Evolutionary conservation across 2,329 filamentous ascomycete genomes (phyloP).

Genomic region (Tothia fuscella): DNA sequence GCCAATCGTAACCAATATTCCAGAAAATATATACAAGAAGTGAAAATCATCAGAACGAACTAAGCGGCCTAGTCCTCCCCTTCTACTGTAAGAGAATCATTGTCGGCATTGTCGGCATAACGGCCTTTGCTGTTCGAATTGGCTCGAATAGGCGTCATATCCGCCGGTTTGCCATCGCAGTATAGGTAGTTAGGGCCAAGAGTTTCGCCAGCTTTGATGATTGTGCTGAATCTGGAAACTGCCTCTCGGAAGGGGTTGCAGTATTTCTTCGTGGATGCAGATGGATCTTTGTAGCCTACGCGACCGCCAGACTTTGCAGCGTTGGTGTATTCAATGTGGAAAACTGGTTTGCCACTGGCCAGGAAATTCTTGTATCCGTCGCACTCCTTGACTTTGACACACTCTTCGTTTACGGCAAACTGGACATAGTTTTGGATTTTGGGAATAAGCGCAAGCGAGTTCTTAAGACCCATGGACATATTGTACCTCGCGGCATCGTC

Average conservation of each 20-base stretch:
- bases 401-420: slow-evolving; percentile 62
- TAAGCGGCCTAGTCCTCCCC: background rate
- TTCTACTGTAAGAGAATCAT: background rate
- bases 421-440: slow-evolving; percentile 41
- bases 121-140: background rate
- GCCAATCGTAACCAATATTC: too few species aligned
- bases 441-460: slow-evolving; percentile 48
- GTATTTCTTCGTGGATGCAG: background rate
- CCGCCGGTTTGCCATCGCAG: slow-evolving; percentile 3
- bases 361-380: slow-evolving; percentile 46
- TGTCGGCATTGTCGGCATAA: background rate
- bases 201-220: slow-evolving; percentile 6
- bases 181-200: slow-evolving; percentile 1
- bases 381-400: slow-evolving; percentile 49
- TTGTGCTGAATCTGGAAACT: background rate
- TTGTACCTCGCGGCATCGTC: slow-evolving; percentile 7
- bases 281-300: background rate
- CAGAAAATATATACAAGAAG: slow-evolving; percentile 5
- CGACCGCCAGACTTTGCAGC: background rate
- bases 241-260: slow-evolving; percentile 1
- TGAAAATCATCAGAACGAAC: background rate
- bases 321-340: slow-evolving; percentile 54
- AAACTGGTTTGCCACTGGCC: slow-evolving; percentile 51
- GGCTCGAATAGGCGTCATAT: background rate
- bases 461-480: slow-evolving; percentile 57